Conservation (phyloP, 768 basidiomycete species). For the Mycena vitilis region DNA sequence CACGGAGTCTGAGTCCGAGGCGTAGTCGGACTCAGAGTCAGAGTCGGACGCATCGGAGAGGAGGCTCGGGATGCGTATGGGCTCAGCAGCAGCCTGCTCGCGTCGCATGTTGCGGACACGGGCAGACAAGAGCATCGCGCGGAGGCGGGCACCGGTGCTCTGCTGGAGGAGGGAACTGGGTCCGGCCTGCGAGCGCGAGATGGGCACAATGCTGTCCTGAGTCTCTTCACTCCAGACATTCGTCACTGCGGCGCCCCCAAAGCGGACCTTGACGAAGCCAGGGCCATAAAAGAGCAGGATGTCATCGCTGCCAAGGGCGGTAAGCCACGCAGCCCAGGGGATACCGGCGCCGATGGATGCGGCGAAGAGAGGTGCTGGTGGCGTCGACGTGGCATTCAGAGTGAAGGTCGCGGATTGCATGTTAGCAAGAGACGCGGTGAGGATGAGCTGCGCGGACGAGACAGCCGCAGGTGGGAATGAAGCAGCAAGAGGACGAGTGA, state of each 20-base stretch:
- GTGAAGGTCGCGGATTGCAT: constrained; percentile 6
- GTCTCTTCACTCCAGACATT: constrained; percentile 23
- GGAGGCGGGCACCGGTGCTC: constrained; percentile 26
- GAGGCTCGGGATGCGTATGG: constrained; percentile 20
- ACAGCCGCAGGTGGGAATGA: constrained; percentile 15
- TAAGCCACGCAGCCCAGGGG: constrained; percentile 25
- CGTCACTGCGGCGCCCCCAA: constrained; percentile 10
- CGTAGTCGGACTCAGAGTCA: constrained; percentile 13
- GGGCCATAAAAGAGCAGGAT: constrained; percentile 29
- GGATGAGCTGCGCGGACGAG: constrained; percentile 28
- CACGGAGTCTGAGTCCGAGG: constrained; percentile 23
- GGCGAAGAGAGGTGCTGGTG: constrained; percentile 20
- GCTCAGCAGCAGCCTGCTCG: constrained; percentile 3
- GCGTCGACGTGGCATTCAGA: constrained; percentile 4
- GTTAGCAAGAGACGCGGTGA: constrained; percentile 19
- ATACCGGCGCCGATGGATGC: constrained; percentile 31
- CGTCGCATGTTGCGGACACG: constrained; percentile 27
- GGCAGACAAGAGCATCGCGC: constrained; percentile 26
- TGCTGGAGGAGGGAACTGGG: constrained; percentile 23
- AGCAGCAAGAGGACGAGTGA: constrained; percentile 30
- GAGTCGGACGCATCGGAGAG: constrained; percentile 5
- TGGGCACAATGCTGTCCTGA: constrained; percentile 22
- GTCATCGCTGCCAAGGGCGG: constrained; percentile 20
- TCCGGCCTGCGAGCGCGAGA: constrained; percentile 20
- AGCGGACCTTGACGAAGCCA: constrained; percentile 28